Base-by-base conservation (phyloP, 352 stramenopile genomes). In the Pythium periplocum region DNA sequence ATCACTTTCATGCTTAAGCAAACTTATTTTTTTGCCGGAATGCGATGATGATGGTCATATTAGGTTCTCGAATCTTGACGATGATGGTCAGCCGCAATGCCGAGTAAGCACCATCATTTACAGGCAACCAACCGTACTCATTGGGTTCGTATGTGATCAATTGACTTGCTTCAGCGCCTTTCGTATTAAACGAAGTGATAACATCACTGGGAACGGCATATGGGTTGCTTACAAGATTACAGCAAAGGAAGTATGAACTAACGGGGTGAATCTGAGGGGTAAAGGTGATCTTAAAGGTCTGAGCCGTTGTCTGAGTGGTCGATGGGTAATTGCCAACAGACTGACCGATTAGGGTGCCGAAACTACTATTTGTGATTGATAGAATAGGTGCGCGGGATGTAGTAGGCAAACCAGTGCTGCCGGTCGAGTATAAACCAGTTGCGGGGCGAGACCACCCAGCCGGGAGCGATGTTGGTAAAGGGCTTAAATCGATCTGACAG, bases 351-450 rank as follows among this genome's bases (percentile, higher is more conserved):
- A 57, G 33, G 9, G 35, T 44, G 4, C 51, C 51, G 17, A 57
- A 51, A 12, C 8, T 7, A 45, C 11, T n/a, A 32, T 57, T 51
- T 26, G 17, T 51, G 7, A 57, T 53, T 10, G 48, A 31, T 6
- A 57, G 12, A 31, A 33, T 31, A 32, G 51, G 51, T 6, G 37
- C 36, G 4, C 43, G 12, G 5, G 41, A 45, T 5, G 32, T 43
- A 65, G 43, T 66, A 65, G 45, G 67, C 30, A 72, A 33, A 10
- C 59, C 64, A 45, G 35, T 45, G 31, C 65, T 61, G 9, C 43
- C 51, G 7, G 46, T 17, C 2, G 45, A 59, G 33, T 65, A 71
- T 5, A 69, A 32, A 30, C 62, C 62, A n/a, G 41, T 62, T 51
- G 52, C 17, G 32, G 62, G 62, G 36, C 45, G 45, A 43, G 62